phyloP scores from a whole-genome alignment of 495 filamentous ascomycete species.

The Penicillium waksmanii region DNA sequence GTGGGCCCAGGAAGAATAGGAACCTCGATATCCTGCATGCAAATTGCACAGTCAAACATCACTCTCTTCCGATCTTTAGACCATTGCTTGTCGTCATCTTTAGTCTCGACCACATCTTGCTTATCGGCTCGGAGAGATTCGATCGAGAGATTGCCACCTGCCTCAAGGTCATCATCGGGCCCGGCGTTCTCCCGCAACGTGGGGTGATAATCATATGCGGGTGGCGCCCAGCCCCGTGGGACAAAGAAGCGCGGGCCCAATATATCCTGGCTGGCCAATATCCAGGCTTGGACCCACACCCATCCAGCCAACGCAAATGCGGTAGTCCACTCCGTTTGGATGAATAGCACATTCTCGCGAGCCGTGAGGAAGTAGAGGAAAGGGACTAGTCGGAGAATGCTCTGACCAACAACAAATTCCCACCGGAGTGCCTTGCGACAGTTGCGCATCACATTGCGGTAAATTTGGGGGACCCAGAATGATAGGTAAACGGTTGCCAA shows the following conservation, averaged over 20 bases:
- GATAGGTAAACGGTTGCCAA: constrained; percentile 77
- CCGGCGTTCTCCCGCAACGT: constrained; percentile 68
- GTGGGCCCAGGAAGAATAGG: constrained; percentile 69
- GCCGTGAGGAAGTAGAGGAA: constrained; percentile 81
- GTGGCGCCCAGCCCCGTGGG: constrained; percentile 69
- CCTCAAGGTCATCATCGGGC: constrained; percentile 68
- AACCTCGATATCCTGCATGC: constrained; percentile 87
- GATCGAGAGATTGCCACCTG: constrained; percentile 70
- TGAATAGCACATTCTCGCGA: constrained; percentile 75
- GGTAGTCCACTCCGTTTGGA: constrained; percentile 66
- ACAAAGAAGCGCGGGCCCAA: constrained; percentile 83
- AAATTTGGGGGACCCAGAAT: constrained; percentile 90
- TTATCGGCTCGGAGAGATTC: constrained; percentile 57
- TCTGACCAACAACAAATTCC: constrained; percentile 87
- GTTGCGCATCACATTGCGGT: constrained; percentile 87
- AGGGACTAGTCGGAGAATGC: constrained; percentile 72
- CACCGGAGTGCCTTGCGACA: constrained; percentile 85
- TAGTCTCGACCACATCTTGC: constrained; percentile 41
- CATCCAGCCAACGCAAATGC: constrained; percentile 70
- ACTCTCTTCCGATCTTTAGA: constrained; percentile 56
- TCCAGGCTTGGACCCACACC: constrained; percentile 90
- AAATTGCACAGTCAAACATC: constrained; percentile 91
- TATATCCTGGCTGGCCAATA: constrained; percentile 76
- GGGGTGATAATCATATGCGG: constrained; percentile 95
- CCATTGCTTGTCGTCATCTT: constrained; percentile 43